phyloP scores from a whole-genome alignment of 2,329 filamentous ascomycete genomes.

The Sclerotinia spermophila region DNA sequence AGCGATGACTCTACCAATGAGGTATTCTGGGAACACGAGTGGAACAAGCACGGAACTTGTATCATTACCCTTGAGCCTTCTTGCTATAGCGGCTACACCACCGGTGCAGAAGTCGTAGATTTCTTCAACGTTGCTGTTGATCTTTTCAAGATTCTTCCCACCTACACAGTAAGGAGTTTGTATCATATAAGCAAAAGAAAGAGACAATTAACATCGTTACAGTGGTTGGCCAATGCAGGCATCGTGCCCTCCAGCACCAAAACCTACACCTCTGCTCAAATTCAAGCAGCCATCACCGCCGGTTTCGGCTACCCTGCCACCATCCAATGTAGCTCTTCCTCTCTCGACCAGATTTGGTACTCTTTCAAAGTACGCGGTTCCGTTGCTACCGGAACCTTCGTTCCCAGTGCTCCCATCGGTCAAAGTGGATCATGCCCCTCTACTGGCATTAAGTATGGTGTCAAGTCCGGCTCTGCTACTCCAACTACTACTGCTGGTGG shows the following conservation, averaged over 20 bases:
- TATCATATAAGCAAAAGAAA: not conserved
- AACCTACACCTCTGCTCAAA: slow-evolving; percentile 44
- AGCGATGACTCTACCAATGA: slow-evolving; percentile 61
- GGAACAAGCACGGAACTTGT: slow-evolving; percentile 71
- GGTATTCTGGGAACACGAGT: slow-evolving; percentile 71
- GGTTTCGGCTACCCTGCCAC: slow-evolving; percentile 46
- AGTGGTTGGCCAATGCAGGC: slow-evolving; percentile 58
- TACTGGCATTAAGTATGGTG: slow-evolving; percentile 54
- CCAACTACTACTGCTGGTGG: slow-evolving; percentile 22
- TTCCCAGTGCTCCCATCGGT: slow-evolving; percentile 37
- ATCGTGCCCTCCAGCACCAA: slow-evolving; percentile 47
- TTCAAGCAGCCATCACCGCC: slow-evolving; percentile 43
- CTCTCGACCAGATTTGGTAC: slow-evolving; percentile 52
- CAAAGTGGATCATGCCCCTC: slow-evolving; percentile 48
- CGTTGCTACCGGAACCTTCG: slow-evolving; percentile 48
- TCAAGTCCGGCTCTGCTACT: slow-evolving; percentile 39
- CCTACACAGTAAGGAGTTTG: slow-evolving; percentile 49
- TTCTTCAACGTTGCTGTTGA: slow-evolving; percentile 37
- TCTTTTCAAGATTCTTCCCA: slow-evolving; percentile 60
- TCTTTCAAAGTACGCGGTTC: slow-evolving; percentile 51
- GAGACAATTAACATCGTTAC: not conserved
- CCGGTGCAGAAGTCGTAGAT: slow-evolving; percentile 51
- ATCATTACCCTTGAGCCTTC: slow-evolving; percentile 63
- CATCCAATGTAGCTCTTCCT: slow-evolving; percentile 44
- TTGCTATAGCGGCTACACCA: slow-evolving; percentile 54